Percentiles rank a stretch among this genome's conserved stretches.
Conservation (phyloP, 805 yeast genomes). For the Candida railenensis region DNA sequence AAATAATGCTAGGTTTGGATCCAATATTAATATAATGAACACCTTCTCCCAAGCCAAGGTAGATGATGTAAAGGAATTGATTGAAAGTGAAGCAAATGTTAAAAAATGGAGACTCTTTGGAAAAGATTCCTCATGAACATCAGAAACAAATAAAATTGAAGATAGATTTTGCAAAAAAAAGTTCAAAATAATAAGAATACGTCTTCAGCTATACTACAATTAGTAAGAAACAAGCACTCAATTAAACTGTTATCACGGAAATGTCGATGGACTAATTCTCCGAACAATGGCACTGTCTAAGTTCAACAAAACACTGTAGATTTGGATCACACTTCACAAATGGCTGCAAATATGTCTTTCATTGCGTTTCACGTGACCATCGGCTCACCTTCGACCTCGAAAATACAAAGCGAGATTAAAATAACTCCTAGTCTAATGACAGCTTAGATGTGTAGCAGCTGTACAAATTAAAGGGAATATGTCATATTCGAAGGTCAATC, state of each 20-base stretch:
- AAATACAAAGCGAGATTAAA: background rate
- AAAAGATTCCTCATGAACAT: background rate
- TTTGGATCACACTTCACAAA: too few relatives aligned
- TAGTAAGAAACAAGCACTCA: too few relatives aligned
- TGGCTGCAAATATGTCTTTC: too few relatives aligned
- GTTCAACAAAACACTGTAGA: too few relatives aligned
- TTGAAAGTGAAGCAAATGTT: background rate
- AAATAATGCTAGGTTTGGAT: constrained; percentile 5
- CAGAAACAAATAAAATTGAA: background rate
- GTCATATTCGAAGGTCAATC: constrained; percentile 2
- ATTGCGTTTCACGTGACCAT: too few relatives aligned
- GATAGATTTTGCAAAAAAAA: background rate
- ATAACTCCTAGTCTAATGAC: background rate
- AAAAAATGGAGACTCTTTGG: background rate
- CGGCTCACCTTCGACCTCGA: too few relatives aligned
- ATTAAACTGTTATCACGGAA: too few relatives aligned
- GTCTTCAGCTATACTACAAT: too few relatives aligned
- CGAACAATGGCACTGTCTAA: too few relatives aligned
- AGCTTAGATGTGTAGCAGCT: too few relatives aligned
- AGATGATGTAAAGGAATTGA: background rate
- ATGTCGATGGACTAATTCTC: too few relatives aligned
- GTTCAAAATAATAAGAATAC: background rate
- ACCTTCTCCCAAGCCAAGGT: background rate
- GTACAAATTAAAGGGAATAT: background rate
- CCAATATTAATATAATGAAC: constrained; percentile 4